Conservation (phyloP, 306 rosid species). For the Vigna unguiculata region DNA sequence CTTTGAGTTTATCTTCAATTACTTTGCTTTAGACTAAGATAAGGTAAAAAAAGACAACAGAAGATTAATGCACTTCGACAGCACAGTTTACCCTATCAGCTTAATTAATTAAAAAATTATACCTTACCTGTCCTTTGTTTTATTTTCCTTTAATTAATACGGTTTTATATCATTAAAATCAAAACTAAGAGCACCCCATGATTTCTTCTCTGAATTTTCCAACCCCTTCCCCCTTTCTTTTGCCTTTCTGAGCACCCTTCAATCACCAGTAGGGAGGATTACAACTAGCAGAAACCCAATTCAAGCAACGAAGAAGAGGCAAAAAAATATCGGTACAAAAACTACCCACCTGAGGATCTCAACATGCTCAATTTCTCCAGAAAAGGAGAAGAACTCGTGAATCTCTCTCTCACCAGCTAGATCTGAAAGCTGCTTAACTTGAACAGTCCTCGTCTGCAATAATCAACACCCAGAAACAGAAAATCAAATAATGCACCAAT, state of each 20-base stretch:
- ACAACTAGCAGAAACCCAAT: slow-evolving; percentile 18
- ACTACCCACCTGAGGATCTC: slow-evolving; percentile 67
- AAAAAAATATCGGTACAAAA: background rate
- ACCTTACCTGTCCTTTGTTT: background rate
- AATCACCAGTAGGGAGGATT: slow-evolving; percentile 17
- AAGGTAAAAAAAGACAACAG: slow-evolving; percentile 1
- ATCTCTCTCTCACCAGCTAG: slow-evolving; percentile 95
- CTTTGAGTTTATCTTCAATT: slow-evolving; percentile 6
- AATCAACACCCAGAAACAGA: slow-evolving; percentile 11
- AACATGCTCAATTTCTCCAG: slow-evolving; percentile 90
- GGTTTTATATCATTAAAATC: slow-evolving; percentile 21
- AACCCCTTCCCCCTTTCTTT: background rate
- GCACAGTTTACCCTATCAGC: background rate
- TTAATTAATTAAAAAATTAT: background rate
- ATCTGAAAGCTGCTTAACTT: slow-evolving; percentile 84
- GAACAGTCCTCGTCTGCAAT: slow-evolving; percentile 81
- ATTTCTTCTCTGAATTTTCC: slow-evolving; percentile 3
- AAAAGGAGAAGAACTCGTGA: slow-evolving; percentile 90
- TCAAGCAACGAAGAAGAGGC: background rate
- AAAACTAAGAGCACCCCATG: slow-evolving; percentile 36
- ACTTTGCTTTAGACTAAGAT: background rate
- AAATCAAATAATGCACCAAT: slow-evolving; percentile 13
- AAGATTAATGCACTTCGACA: background rate
- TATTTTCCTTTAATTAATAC: background rate
- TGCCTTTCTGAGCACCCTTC: slow-evolving; percentile 35